Percentiles rank a stretch among this genome's conserved stretches.
These are phyloP conservation scores for Naematelia encephala DNA, from an alignment of 768 basidiomycete genomes.

Conservation along the genomic window DNA sequence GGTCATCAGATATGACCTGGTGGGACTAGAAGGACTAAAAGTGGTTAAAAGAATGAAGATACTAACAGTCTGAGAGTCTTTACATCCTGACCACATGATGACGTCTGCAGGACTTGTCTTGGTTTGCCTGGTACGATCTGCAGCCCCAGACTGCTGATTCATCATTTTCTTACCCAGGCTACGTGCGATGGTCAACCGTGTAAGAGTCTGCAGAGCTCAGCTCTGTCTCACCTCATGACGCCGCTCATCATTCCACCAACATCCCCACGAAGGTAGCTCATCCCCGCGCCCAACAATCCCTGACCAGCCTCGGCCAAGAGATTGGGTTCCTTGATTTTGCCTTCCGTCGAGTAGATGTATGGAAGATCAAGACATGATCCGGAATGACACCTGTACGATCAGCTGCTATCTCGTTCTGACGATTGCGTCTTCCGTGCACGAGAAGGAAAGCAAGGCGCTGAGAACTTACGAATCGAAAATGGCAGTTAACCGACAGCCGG, in stretches of 20 bases:
- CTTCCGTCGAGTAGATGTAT: slow-evolving; percentile 78
- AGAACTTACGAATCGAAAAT: slow-evolving; percentile 45
- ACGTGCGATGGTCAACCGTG: not conserved
- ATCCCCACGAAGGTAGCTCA: slow-evolving; percentile 57
- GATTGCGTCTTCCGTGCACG: too few species aligned
- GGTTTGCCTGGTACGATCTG: slow-evolving; percentile 58
- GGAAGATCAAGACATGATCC: slow-evolving; percentile 60
- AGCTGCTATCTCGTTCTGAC: too few species aligned
- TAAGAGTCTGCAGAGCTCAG: slow-evolving; percentile 43
- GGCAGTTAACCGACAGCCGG: slow-evolving; percentile 80
- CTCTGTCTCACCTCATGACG: slow-evolving; percentile 52
- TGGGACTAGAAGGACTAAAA: not conserved
- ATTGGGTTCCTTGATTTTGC: slow-evolving; percentile 91
- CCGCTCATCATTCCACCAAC: slow-evolving; percentile 22
- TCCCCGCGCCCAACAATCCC: slow-evolving; percentile 70
- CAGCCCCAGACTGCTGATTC: slow-evolving; percentile 58
- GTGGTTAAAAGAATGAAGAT: not conserved
- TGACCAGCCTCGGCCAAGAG: slow-evolving; percentile 78
- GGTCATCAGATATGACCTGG: too few species aligned
- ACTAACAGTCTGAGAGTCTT: slow-evolving; percentile 51
- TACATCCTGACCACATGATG: slow-evolving; percentile 54
- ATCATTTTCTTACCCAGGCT: slow-evolving; percentile 68
- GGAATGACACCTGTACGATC: slow-evolving; percentile 33
- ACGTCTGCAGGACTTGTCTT: slow-evolving; percentile 81
- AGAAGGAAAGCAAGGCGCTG: too few species aligned